Evolutionary conservation across 2,329 filamentous ascomycete genomes (phyloP), one percentile per base, ranked within the genome.

Genomic region (Rutstroemia sp.): DNA sequence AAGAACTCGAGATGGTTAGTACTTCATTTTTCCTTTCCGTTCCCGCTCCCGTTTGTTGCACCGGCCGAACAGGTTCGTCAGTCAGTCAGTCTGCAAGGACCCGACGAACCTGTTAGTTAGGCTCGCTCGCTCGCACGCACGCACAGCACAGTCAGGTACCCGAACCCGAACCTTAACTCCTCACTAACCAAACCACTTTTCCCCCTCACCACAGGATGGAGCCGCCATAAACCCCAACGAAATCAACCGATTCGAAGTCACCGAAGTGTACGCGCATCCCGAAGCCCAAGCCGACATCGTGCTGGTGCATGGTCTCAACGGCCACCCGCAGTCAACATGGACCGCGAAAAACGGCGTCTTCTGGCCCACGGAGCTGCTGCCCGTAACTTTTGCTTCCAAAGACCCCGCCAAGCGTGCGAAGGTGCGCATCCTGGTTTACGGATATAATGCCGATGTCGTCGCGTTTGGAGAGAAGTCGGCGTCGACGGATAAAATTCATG

Each of bases 231-330:
- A 72, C 59, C 72, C 59, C 54, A 58, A 65, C 57, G 48, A 77
- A 55, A 77, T 79, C 58, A 73, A 72, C 53, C 79, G 81, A 19
- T 82, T 78, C 70, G 82, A 83, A 68, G 73, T 79, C 52, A 83
- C 80, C 1, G 75, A 78, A 49, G 79, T 85, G 49, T 83, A 81
- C 67, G 76, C 74, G 0, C 80, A 83, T 56, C 80, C 81, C 7
- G 73, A 81, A 56, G 82, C 82, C 52, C 76, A 76, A 58, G 81
- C 79, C 64, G 81, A 85, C 27, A 81, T 90, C 44, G 79, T 90
- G 25, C 80, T 90, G 59, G 82, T 90, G 30, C 86, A 90, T 65
- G 86, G 86, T 38, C 77, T 80, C 44, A 88, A 88, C 68, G 86
- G 86, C 34, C 72, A 82, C 23, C 85, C 86, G 0, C 73, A 80